Evolutionary conservation across 305 asterid species (phyloP), one percentile per base, ranked within the genome.

Genomic region (Ajuga reptans): DNA sequence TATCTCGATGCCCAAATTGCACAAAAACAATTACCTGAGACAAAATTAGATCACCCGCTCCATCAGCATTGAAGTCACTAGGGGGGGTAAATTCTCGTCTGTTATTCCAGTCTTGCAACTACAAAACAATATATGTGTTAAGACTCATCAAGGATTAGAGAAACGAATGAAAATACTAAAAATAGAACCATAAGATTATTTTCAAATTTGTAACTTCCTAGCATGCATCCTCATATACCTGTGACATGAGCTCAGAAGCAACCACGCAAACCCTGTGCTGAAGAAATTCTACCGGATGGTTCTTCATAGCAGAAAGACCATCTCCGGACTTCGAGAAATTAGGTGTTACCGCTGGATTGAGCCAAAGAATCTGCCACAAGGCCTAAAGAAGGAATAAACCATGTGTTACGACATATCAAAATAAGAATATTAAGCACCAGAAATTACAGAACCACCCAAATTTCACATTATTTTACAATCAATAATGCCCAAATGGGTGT

Each of bases 51-150:
- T 89, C 99, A 75, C 83, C 83, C 72, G 86, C 96, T 79, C 97
- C 99, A 81, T 89, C 99, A 68, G 97, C 97, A 78, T 89, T 91
- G 78, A 94, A 94, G 76, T 91, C 96, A 78, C 83, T 84, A 15
- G 97, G 96, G 77, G 86, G 75, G 64, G 92, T 83, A 78, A 94
- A 94, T 66, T 94, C 92, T 31, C 92, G 83, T 80, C 99, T 85
- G 81, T 89, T 91, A 73, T 94, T 94, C 99, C 99, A 94, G 76
- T 91, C 96, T 89, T 94, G 97, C 84, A 94, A 80, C 99, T 93
- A 75, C 51, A 84, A 41, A 21, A 76, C 49, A 69, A 67, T 74
- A 78, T 73, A 56, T 12, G 55, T 33, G 79, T 84, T 72, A 72
- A 85, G 84, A 65, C 41, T 64, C 60, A 74, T 36, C 53, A 68